Conservation (phyloP, 2,329 filamentous ascomycete genomes). For the Shiraia sp. region DNA sequence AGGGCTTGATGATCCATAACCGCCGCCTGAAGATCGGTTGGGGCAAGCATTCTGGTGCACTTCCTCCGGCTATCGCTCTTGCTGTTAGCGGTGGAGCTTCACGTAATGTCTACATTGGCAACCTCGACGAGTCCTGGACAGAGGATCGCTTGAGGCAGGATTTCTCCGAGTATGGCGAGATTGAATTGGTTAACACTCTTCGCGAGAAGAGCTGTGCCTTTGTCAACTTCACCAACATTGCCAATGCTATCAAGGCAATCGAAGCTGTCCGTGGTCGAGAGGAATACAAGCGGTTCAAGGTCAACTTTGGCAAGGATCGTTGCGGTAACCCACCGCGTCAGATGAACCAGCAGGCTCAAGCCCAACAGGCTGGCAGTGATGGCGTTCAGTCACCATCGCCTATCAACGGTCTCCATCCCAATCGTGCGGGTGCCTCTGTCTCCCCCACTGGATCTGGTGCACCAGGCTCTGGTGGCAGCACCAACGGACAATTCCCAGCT, state of each 20-base stretch:
- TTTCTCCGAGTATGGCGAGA: constrained; percentile 96
- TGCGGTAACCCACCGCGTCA: constrained; percentile 96
- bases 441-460: constrained; percentile 63
- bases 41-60: constrained; percentile 97
- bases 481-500: constrained; percentile 63
- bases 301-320: constrained; percentile 98
- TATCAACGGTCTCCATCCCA: constrained; percentile 61
- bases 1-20: constrained; percentile 99
- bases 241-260: constrained; percentile 98
- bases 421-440: constrained; percentile 59
- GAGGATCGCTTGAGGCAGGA: constrained; percentile 95
- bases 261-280: constrained; percentile 93
- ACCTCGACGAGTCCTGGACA: constrained; percentile 95
- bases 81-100: constrained; percentile 96
- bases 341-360: constrained; percentile 64
- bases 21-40: constrained; percentile 96
- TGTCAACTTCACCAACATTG: constrained; percentile 99
- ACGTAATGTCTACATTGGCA: constrained; percentile 98
- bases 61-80: constrained; percentile 92
- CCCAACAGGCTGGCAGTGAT: constrained; percentile 68
- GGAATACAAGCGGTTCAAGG: constrained; percentile 98
- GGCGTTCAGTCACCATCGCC: constrained; percentile 60
- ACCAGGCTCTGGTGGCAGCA: constrained; percentile 57
- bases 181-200: constrained; percentile 94
- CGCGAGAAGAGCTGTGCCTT: constrained; percentile 99